Base-by-base conservation (phyloP, 768 basidiomycete genomes). In the Lentinula lateritia region DNA sequence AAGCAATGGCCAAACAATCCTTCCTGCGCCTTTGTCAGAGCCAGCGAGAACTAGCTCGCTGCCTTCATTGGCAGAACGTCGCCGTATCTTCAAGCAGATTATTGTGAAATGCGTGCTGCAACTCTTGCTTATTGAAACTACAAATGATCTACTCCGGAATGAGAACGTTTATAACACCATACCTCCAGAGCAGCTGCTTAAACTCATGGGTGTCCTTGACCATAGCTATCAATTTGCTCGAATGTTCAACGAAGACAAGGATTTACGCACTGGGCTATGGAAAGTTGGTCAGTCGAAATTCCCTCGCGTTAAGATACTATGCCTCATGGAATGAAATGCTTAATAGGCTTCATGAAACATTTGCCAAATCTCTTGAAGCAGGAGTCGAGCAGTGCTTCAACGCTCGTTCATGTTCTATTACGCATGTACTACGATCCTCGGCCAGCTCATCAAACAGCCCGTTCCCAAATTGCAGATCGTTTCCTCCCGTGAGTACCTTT, bases 81-180 rank as follows among this genome's bases (percentile, higher is more conserved):
- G 92, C 50, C 84, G 88, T 46, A 85, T 92, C 60, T 99, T 99
- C 86, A 92, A 94, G 71, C 97, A 98, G 73, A 98, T 99, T 75
- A 98, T 99, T 63, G 95, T 98, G 66, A 98, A 98, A 89, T 99
- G 97, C 72, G 97, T 99, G 20, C 83, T 99, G 35, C 97, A 99
- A 68, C 76, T 99, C 20, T 80, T 98, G 58, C 82, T 99, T 41
- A 98, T 99, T 65, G 97, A 99, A 76, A 98, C 93, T 6, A 96
- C 95, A 2, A 95, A 94, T 69, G 97, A 98, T 66, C 80, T 99
- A 23, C 81, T 99, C 36, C 91, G 94, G 62, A 98, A 96, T 69
- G 82, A 93, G 62, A 86, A 90, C 43, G 92, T 99, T 50, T 98
- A 98, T 76, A 82, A 79, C 50, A 93, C 90, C 3, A 98, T 98